These are phyloP conservation scores for Sarocladium kiliense DNA, from an alignment of 2,329 filamentous ascomycete species.

Conservation along the genomic window DNA sequence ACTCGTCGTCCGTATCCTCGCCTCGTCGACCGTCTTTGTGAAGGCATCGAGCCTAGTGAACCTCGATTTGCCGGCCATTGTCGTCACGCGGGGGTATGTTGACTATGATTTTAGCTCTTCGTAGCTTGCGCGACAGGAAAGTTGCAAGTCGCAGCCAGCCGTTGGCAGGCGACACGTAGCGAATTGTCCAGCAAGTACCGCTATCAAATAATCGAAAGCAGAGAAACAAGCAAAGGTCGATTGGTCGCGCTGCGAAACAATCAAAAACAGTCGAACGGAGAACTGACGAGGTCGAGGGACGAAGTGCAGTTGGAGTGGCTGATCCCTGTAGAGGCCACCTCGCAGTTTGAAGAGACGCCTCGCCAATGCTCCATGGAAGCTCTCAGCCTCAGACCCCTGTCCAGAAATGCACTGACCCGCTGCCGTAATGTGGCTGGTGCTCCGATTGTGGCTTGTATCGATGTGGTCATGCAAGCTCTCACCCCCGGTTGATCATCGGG, in stretches of 20 bases:
- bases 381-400: conserved; percentile 8
- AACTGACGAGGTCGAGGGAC: conserved; percentile 9
- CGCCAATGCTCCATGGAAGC: neutral
- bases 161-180: neutral
- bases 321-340: conserved; percentile 10
- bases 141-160: neutral
- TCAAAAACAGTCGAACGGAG: conserved; percentile 8
- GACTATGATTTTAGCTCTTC: neutral
- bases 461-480: neutral
- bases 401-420: neutral
- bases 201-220: neutral
- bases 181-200: conserved; percentile 4
- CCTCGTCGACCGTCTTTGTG: conserved; percentile 98
- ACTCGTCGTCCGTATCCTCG: conserved; percentile 88
- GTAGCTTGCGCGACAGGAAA: neutral
- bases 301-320: neutral
- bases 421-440: neutral
- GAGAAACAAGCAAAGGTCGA: conserved; percentile 7
- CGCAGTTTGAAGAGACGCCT: neutral
- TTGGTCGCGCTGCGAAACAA: neutral
- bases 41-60: conserved; percentile 98
- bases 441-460: neutral
- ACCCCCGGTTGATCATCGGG: conserved; percentile 5
- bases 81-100: conserved; percentile 11
- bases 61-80: conserved; percentile 85